Evolutionary conservation across 2,329 filamentous ascomycete genomes (phyloP), one percentile per base, ranked within the genome.

Genomic region (Onygenales sp.): DNA sequence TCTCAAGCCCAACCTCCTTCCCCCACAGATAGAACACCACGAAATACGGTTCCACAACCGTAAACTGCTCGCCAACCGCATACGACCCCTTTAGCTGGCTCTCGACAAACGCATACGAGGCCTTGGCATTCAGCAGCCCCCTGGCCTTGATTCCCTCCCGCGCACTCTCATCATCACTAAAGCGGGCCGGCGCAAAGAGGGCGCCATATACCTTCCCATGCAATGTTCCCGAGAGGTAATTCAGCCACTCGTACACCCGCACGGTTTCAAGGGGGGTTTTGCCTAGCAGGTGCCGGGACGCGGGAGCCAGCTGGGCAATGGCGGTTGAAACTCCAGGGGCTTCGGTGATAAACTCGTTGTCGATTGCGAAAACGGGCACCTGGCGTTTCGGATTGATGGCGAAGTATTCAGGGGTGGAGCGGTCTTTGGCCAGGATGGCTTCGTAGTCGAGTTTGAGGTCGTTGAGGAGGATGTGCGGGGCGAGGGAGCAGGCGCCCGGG

Each of bases 161-260:
- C 14, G 55, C 55, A 13, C 32, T 51, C 11, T 50, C 21, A 50
- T 68, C 61, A 41, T 62, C 58, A 2, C 58, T 58, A 11, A 62
- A 66, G 17, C 66, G 58, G 63, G 61, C 36, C 65, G 49, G 36
- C 64, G 59, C 2, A 66, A 35, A 7, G 17, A 17, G 17, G 17
- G 55, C 58, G 1, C 61, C 63, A 51, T 63, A 69, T 1, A 47
- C 64, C 7, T 58, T 56, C 0, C 58, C 61, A 54, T 72, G 68
- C 6, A 71, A 17, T 0, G 61, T 64, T 0, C 65, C 65, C 3
- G 65, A 64, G 1, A 72, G 35, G 57, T 62, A 72, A 47, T 62
- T 64, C 46, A 70, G 46, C 69, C 69, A 72, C 53, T 71, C 69
- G 32, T 65, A 66, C 2, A 62, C 58, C 7, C 65, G 63, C 11